Evolutionary conservation across 257 asterid genomes (phyloP).

Genomic region (Fraxinus quadrangulata): DNA sequence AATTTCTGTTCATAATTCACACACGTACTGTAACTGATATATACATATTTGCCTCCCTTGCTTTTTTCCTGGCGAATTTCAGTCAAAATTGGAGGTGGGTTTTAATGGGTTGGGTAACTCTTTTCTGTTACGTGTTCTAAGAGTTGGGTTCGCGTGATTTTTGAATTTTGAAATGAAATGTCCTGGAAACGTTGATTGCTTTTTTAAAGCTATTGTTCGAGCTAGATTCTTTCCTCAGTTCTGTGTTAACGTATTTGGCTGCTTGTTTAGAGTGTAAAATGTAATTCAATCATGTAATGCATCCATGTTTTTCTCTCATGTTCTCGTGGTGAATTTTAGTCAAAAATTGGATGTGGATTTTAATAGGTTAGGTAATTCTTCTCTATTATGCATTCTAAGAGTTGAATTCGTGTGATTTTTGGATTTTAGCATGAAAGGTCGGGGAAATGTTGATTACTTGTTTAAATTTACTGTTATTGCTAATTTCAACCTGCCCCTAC

Average conservation of each 20-base stretch:
- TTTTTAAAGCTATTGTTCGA: constrained; percentile 10
- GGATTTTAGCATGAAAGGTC: too few species aligned
- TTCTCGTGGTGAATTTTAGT: too few species aligned
- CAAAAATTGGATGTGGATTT: too few species aligned
- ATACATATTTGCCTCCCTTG: not conserved
- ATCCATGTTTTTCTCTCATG: too few species aligned
- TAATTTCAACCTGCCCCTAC: too few species aligned
- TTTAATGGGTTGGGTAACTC: constrained; percentile 15
- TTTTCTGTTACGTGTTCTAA: constrained; percentile 5
- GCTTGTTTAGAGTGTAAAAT: too few species aligned
- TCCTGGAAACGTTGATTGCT: constrained; percentile 16
- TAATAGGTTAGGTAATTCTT: too few species aligned
- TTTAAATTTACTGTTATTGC: too few species aligned
- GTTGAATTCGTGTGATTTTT: too few species aligned
- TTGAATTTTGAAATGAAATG: constrained; percentile 9
- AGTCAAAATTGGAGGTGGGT: not conserved
- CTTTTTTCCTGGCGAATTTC: not conserved
- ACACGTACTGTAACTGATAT: not conserved
- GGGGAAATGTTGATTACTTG: too few species aligned
- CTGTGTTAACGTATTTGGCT: constrained; percentile 9
- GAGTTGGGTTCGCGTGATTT: constrained; percentile 13
- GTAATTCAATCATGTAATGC: too few species aligned
- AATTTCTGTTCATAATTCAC: not conserved
- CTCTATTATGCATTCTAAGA: too few species aligned
- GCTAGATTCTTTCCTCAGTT: constrained; percentile 10